Conservation (phyloP, 2,329 filamentous ascomycete genomes). For the Fonsecaea erecta region DNA sequence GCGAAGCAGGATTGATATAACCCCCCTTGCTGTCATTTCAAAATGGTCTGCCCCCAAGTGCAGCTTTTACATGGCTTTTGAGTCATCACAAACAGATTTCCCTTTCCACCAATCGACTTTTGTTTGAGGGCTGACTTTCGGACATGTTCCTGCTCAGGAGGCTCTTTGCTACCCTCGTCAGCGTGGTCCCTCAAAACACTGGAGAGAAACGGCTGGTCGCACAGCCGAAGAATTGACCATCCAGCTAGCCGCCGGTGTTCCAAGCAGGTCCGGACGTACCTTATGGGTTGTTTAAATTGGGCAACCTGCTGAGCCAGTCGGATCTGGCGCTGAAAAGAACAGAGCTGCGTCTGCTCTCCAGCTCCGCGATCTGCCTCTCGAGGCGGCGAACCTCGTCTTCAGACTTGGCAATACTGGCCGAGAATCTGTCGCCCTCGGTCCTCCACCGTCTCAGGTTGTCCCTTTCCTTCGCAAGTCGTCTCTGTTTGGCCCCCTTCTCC, state of each 20-base stretch:
- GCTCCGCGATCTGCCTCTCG: conserved; percentile 27
- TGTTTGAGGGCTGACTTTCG: not conserved
- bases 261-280: not conserved
- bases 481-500: conserved; percentile 34
- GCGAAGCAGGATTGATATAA: not conserved
- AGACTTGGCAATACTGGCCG: conserved; percentile 34
- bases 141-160: not conserved
- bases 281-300: not conserved
- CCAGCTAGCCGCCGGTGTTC: conserved; percentile 12
- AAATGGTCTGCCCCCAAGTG: not conserved
- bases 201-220: not conserved
- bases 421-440: conserved; percentile 32
- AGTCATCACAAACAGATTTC: not conserved
- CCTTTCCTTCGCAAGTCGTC: conserved; percentile 27
- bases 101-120: not conserved
- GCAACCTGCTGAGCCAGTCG: not conserved
- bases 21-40: not conserved
- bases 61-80: not conserved
- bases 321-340: conserved; percentile 11
- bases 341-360: conserved; percentile 25
- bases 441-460: conserved; percentile 36
- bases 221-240: not conserved
- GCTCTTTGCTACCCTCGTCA: not conserved
- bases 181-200: not conserved
- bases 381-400: conserved; percentile 25